A percentile compares a stretch with the other conserved stretches of the same genome.
Evolutionary conservation across 1,284 basidiomycete genomes (phyloP).

Genomic region (Microbotryum intermedium): DNA sequence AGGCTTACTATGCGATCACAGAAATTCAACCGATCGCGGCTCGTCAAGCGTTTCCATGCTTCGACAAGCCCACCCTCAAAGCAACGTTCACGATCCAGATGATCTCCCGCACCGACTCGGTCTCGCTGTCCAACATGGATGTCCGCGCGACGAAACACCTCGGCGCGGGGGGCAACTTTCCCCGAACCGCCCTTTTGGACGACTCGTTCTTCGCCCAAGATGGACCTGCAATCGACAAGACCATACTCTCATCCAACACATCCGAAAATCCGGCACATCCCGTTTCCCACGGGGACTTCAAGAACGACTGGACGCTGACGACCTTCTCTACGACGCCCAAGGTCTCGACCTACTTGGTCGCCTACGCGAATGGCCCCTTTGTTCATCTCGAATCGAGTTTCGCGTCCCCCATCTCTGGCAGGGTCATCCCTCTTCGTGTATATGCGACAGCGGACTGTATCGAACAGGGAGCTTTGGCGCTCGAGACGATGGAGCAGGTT

Average conservation of each 20-base stretch:
- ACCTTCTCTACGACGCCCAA: slow-evolving; percentile 39
- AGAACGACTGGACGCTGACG: slow-evolving; percentile 35
- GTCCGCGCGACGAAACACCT: slow-evolving; percentile 44
- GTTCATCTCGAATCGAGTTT: slow-evolving; percentile 53
- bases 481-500: slow-evolving; percentile 79
- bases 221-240: too few relatives aligned
- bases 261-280: too few relatives aligned
- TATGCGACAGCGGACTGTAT: slow-evolving; percentile 70
- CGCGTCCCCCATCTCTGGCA: slow-evolving; percentile 70
- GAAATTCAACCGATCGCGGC: slow-evolving; percentile 62
- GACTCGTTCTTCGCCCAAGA: too few relatives aligned
- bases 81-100: slow-evolving; percentile 74
- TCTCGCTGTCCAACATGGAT: slow-evolving; percentile 73
- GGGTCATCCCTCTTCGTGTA: slow-evolving; percentile 71
- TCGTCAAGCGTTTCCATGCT: slow-evolving; percentile 47
- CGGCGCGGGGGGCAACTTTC: slow-evolving; percentile 3
- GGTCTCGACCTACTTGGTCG: slow-evolving; percentile 90
- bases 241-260: too few relatives aligned
- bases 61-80: slow-evolving; percentile 91
- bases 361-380: slow-evolving; percentile 67
- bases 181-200: background rate
- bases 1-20: slow-evolving; percentile 37
- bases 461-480: slow-evolving; percentile 57
- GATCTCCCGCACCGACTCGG: slow-evolving; percentile 59
- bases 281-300: too few relatives aligned